Conservation (phyloP, 169 alveolate species). For the Eimeria acervulina region DNA sequence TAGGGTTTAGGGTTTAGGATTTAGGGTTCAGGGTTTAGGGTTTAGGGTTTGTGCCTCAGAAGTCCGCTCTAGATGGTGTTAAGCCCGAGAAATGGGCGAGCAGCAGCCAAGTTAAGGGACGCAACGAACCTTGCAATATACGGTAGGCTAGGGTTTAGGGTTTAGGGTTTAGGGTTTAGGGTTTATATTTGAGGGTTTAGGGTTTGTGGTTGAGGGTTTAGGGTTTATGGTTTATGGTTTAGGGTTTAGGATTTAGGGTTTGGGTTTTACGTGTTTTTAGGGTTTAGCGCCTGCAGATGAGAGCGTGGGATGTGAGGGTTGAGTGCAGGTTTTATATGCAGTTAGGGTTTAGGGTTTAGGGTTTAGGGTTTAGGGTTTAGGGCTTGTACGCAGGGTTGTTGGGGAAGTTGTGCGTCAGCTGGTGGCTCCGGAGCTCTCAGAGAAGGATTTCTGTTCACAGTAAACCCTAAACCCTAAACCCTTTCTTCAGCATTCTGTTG, state of each 20-base stretch:
- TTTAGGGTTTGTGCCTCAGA: conserved; percentile 55
- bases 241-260: not conserved
- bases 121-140: conserved; percentile 83
- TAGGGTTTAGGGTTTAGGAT: not conserved
- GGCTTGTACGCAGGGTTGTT: conserved; percentile 65
- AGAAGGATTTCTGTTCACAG: conserved; percentile 26
- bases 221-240: not conserved
- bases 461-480: conserved; percentile 43
- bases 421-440: conserved; percentile 72
- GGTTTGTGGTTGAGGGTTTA: not conserved
- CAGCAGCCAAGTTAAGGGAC: conserved; percentile 70
- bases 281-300: not conserved
- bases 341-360: conserved; percentile 2
- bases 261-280: too few species aligned
- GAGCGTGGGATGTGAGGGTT: too few species aligned
- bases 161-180: not conserved
- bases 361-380: conserved; percentile 50
- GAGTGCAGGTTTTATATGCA: not conserved
- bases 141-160: conserved; percentile 20
- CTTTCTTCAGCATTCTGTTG: too few species aligned
- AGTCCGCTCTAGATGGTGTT: not conserved
- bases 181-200: not conserved
- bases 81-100: conserved; percentile 76
- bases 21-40: conserved; percentile 62
- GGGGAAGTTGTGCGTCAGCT: conserved; percentile 73